Percentiles rank a stretch among this genome's conserved stretches.
These are phyloP conservation scores for Purshia tridentata DNA, from an alignment of 306 rosid species.

Conservation along the genomic window DNA sequence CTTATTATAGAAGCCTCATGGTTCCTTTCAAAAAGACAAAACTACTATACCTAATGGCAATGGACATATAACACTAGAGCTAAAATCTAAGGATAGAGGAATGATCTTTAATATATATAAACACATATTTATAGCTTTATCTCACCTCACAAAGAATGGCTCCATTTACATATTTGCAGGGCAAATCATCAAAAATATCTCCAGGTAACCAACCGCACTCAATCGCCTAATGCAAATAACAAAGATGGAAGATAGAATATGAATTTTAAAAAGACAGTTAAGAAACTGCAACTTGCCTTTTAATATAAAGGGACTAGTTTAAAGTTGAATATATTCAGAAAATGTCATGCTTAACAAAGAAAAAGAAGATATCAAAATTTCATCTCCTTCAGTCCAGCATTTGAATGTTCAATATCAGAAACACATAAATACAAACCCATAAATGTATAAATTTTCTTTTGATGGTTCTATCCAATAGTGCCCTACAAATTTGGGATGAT, in stretches of 20 bases:
- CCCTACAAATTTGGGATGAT: background rate
- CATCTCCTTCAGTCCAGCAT: background rate
- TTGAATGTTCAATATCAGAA: background rate
- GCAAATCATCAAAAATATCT: constrained; percentile 10
- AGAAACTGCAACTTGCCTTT: constrained; percentile 1
- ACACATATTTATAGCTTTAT: background rate
- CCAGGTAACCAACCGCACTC: constrained; percentile 30
- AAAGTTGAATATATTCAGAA: background rate
- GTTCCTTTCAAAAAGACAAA: too few relatives aligned
- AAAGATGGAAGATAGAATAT: background rate
- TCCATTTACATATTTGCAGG: constrained; percentile 21
- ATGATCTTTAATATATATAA: background rate
- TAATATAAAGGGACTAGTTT: background rate
- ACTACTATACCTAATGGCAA: too few relatives aligned
- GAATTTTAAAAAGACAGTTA: background rate
- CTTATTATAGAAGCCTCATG: too few relatives aligned
- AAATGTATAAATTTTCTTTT: background rate
- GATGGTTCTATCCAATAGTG: background rate
- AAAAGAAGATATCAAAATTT: background rate
- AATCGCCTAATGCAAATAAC: constrained; percentile 17
- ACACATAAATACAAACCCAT: background rate
- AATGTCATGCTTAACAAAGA: background rate
- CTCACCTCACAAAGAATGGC: constrained; percentile 24
- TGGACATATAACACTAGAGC: too few relatives aligned
- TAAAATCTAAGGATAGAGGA: too few relatives aligned